These are phyloP conservation scores for Gastrodia elata DNA, from an alignment of 106 monocot genomes.

Conservation along the genomic window DNA sequence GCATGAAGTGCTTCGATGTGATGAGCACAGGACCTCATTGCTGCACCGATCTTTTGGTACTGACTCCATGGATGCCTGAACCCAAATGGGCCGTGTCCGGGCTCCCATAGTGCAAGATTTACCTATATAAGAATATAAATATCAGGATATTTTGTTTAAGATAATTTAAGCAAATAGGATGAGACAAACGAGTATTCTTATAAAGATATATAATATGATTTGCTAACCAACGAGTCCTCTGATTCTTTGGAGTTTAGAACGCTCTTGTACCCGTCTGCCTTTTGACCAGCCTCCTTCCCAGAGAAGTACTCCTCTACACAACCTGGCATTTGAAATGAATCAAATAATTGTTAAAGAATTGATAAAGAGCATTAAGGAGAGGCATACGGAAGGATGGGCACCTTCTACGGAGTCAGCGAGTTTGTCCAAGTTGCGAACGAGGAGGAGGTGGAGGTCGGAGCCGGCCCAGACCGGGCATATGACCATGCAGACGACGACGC, in stretches of 20 bases:
- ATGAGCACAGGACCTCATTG: slow-evolving; percentile 17
- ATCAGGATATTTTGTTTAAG: neutral
- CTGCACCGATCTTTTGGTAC: slow-evolving; percentile 14
- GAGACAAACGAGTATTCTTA: too few species aligned
- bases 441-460: slow-evolving; percentile 32
- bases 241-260: slow-evolving; percentile 57
- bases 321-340: slow-evolving; percentile 15
- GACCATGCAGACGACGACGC: slow-evolving; percentile 25
- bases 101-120: slow-evolving; percentile 28
- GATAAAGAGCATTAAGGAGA: neutral
- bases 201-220: neutral
- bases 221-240: slow-evolving; percentile 41
- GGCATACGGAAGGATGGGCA: neutral
- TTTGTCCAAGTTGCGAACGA: slow-evolving; percentile 29
- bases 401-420: slow-evolving; percentile 45
- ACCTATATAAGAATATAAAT: slow-evolving; percentile 4
- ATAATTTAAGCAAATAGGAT: too few species aligned
- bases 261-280: slow-evolving; percentile 38
- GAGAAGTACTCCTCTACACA: slow-evolving; percentile 34
- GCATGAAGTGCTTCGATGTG: slow-evolving; percentile 14
- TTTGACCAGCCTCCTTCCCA: slow-evolving; percentile 4
- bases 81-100: slow-evolving; percentile 16
- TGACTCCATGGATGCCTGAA: slow-evolving; percentile 22
- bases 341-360: neutral
- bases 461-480: slow-evolving; percentile 64